Conservation (phyloP, 768 basidiomycete species). For the Cyclocybe cylindracea region DNA sequence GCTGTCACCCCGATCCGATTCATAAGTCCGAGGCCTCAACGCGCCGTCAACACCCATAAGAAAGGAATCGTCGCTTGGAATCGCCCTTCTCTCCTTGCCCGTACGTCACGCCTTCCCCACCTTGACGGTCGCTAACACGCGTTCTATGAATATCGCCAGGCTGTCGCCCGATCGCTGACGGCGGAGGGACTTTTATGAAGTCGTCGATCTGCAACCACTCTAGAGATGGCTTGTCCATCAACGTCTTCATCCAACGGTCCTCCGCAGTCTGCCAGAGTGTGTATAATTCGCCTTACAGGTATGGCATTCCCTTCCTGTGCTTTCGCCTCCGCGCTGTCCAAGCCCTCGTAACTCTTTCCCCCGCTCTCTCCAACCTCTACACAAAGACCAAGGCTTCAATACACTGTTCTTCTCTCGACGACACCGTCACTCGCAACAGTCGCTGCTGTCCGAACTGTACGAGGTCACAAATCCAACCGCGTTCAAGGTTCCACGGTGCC, state of each 20-base stretch:
- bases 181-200: constrained; percentile 42
- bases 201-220: constrained; percentile 23
- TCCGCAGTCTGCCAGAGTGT: constrained; percentile 66
- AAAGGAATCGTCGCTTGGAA: constrained; percentile 74
- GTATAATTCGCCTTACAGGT: constrained; percentile 1
- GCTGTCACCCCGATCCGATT: constrained; percentile 60
- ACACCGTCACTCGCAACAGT: constrained; percentile 63
- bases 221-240: constrained; percentile 26
- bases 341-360: constrained; percentile 59
- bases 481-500: constrained; percentile 54
- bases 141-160: constrained; percentile 31
- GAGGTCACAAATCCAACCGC: constrained; percentile 59
- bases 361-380: constrained; percentile 60
- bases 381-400: constrained; percentile 47
- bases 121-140: not conserved
- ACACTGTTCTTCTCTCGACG: constrained; percentile 43
- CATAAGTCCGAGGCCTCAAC: constrained; percentile 67
- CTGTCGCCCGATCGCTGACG: constrained; percentile 34
- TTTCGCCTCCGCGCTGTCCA: constrained; percentile 63
- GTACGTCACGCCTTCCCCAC: constrained; percentile 37
- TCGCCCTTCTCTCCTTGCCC: constrained; percentile 51
- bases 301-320: constrained; percentile 22
- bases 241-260: constrained; percentile 47
- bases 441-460: constrained; percentile 59
- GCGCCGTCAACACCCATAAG: constrained; percentile 56